Base-by-base conservation (phyloP, 495 filamentous ascomycete species). In the Neurospora sp. region DNA sequence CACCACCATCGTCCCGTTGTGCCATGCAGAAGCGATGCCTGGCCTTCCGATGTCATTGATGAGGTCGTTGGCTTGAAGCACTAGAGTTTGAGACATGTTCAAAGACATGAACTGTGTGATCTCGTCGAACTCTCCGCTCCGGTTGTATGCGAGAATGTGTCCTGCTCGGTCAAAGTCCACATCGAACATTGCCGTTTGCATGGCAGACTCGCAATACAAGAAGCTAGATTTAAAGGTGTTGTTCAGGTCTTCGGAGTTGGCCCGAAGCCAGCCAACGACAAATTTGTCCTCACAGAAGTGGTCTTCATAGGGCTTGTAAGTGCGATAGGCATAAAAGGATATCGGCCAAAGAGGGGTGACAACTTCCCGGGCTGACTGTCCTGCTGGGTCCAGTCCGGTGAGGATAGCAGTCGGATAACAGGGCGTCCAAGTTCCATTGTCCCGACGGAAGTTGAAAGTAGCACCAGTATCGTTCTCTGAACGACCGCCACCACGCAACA, bases 121-220 rank as follows among this genome's bases (percentile, higher is more conserved):
- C 14, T 42, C 40, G 5, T 42, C 40, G 0, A 42, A 42, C 3
- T 42, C 40, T 0, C 40, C 40, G 14, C 0, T 16, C 40, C 40
- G 16, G 4, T 14, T 3, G 16, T 42, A 42, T 42, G 40, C 12
- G 2, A 76, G 7, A 16, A 80, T 70, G 6, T 74, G 70, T 0
- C 83, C 83, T 0, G n/a, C 14, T 1, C 17, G 2, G 48, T 83
- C 79, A 8, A 84, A 77, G 8, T 70, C 70, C 3, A 85, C 78
- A 3, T 82, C 73, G 8, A 82, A 84, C 48, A 72, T 22, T 22
- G 22, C 22, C 22, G 22, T 22, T 22, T 22, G 22, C 22, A 22
- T 0, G 22, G 22, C 1, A 1, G 22, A 22, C 22, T 22, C 22
- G 22, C 22, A 22, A 22, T 22, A 22, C 22, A 22, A 22, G 22